Percentiles rank a stretch among this genome's conserved stretches.
These are phyloP conservation scores for Trypanosoma grayi DNA, from an alignment of 208 protist species.

Conservation along the genomic window DNA sequence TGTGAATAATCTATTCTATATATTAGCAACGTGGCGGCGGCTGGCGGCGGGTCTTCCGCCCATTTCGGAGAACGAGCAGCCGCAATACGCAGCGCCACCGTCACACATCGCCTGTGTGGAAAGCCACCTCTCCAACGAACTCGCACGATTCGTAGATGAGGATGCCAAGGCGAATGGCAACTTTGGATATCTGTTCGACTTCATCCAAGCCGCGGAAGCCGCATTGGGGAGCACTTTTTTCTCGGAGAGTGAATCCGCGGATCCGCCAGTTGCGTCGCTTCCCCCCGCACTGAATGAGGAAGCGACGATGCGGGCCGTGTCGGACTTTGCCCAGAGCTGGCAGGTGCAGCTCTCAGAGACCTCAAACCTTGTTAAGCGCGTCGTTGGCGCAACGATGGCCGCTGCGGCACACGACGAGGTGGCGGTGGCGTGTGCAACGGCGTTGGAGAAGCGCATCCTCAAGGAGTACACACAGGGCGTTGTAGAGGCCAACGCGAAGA, in stretches of 20 bases:
- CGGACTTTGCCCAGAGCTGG: constrained; percentile 42
- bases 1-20: constrained; percentile 57
- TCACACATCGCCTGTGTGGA: constrained; percentile 32
- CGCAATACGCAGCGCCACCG: constrained; percentile 7
- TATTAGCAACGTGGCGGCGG: constrained; percentile 40
- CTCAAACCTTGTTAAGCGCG: constrained; percentile 4
- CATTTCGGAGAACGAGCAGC: neutral
- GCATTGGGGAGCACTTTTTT: constrained; percentile 50
- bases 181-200: constrained; percentile 30
- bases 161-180: constrained; percentile 26
- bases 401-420: constrained; percentile 17
- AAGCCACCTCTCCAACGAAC: constrained; percentile 27
- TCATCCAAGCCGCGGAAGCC: constrained; percentile 27
- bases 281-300: constrained; percentile 26
- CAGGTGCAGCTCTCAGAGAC: constrained; percentile 16
- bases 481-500: constrained; percentile 43
- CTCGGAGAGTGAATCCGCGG: neutral
- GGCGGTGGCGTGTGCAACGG: constrained; percentile 2
- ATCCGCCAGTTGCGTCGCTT: neutral
- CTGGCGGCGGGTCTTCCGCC: constrained; percentile 13
- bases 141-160: constrained; percentile 36
- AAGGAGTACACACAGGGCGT: constrained; percentile 32
- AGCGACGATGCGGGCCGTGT: constrained; percentile 28
- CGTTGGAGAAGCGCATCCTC: constrained; percentile 28
- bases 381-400: constrained; percentile 24